Conservation (phyloP, 116 monocot genomes). For the Phalaenopsis hybrid region DNA sequence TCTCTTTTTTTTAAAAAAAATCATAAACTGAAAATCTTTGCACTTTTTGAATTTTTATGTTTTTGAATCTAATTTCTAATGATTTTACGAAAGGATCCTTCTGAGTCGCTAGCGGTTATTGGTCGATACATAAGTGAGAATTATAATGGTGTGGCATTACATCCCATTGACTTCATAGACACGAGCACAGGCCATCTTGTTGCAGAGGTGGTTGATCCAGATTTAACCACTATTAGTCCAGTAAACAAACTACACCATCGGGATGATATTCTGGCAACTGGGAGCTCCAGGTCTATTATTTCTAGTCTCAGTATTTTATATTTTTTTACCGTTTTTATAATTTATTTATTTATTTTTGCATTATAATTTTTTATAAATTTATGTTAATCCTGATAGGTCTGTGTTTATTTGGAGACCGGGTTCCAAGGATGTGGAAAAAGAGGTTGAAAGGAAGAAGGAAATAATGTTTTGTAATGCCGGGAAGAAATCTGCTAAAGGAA, state of each 20-base stretch:
- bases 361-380: background rate
- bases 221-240: constrained; percentile 84
- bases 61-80: background rate
- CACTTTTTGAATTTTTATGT: background rate
- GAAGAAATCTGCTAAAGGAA: constrained; percentile 37
- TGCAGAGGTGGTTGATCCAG: constrained; percentile 73
- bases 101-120: constrained; percentile 77
- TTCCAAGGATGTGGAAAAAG: constrained; percentile 7
- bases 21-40: background rate
- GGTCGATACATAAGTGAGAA: constrained; percentile 98
- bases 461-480: constrained; percentile 30
- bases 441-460: constrained; percentile 40
- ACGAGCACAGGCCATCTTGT: constrained; percentile 67
- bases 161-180: constrained; percentile 96
- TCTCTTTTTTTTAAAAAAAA: background rate
- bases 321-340: too few species aligned
- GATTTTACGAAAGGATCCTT: constrained; percentile 48
- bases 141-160: constrained; percentile 76
- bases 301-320: too few species aligned
- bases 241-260: constrained; percentile 90
- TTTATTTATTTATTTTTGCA: background rate
- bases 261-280: constrained; percentile 82
- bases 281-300: constrained; percentile 71
- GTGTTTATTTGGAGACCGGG: constrained; percentile 79
- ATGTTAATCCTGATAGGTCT: constrained; percentile 42